Percentiles rank a stretch among this genome's conserved stretches.
Conservation (phyloP, 1,284 basidiomycete genomes). For the Phylloporus sp. region DNA sequence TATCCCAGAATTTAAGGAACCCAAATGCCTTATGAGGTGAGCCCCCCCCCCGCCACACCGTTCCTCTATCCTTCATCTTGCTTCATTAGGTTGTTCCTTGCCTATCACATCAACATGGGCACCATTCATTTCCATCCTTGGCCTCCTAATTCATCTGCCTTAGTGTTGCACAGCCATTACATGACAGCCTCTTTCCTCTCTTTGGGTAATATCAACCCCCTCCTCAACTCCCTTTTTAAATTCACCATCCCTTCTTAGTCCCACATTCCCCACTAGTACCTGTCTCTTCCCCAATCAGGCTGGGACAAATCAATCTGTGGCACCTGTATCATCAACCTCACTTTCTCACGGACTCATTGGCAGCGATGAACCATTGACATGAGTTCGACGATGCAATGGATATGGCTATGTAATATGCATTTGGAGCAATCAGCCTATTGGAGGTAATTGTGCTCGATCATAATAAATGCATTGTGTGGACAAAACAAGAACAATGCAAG, state of each 20-base stretch:
- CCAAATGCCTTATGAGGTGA: conserved; percentile 87
- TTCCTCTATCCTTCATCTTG: conserved; percentile 24
- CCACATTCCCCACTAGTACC: conserved; percentile 75
- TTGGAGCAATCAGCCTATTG: conserved; percentile 1
- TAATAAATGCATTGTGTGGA: not conserved
- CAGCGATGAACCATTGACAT: conserved; percentile 14
- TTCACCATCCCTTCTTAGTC: conserved; percentile 41
- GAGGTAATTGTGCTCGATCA: conserved; percentile 10
- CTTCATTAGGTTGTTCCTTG: conserved; percentile 64
- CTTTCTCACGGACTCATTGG: conserved; percentile 20
- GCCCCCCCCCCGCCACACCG: conserved; percentile 24
- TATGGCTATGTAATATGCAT: conserved; percentile 5
- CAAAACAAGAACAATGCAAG: not conserved
- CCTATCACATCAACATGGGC: conserved; percentile 70
- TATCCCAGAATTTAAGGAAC: conserved; percentile 90
- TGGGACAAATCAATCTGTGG: conserved; percentile 46
- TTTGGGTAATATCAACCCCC: conserved; percentile 63
- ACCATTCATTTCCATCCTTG: conserved; percentile 13
- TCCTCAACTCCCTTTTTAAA: conserved; percentile 3
- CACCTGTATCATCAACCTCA: conserved; percentile 23
- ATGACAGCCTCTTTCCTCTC: conserved; percentile 78
- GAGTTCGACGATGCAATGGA: not conserved
- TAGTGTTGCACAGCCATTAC: conserved; percentile 85
- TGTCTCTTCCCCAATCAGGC: conserved; percentile 82
- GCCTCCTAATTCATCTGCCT: conserved; percentile 26